These are phyloP conservation scores for Nidularia pulvinata DNA, from an alignment of 768 basidiomycete genomes.

Conservation along the genomic window DNA sequence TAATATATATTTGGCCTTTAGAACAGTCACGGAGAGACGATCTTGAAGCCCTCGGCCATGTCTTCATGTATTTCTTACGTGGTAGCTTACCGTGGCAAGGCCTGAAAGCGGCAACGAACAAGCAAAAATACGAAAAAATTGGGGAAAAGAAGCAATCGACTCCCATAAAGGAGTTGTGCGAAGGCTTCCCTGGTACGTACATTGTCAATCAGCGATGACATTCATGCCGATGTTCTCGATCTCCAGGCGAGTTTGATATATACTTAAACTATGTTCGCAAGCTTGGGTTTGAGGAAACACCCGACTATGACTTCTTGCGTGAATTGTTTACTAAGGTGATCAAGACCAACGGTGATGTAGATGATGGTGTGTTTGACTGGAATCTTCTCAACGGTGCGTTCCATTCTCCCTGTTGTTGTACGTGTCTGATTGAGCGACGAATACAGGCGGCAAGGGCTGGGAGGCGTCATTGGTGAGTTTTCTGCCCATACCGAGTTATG, in stretches of 20 bases:
- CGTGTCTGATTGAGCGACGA: neutral
- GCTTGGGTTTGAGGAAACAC: slow-evolving; percentile 98
- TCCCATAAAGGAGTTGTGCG: slow-evolving; percentile 95
- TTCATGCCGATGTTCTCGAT: neutral
- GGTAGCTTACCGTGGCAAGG: slow-evolving; percentile 99
- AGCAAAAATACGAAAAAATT: slow-evolving; percentile 99
- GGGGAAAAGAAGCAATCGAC: slow-evolving; percentile 99
- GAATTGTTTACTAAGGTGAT: slow-evolving; percentile 94
- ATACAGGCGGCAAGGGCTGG: slow-evolving; percentile 89
- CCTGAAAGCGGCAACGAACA: slow-evolving; percentile 98
- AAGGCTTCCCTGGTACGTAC: slow-evolving; percentile 83
- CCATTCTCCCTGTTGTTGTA: neutral
- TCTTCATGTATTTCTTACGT: slow-evolving; percentile 99
- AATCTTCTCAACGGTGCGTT: slow-evolving; percentile 80
- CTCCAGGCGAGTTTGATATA: slow-evolving; percentile 94
- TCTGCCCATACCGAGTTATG: too few relatives aligned
- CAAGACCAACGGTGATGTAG: slow-evolving; percentile 87
- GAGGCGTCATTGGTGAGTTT: slow-evolving; percentile 73
- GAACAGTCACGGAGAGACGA: slow-evolving; percentile 96
- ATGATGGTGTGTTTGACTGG: slow-evolving; percentile 98
- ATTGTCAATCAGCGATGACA: neutral
- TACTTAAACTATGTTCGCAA: slow-evolving; percentile 99
- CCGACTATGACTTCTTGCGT: slow-evolving; percentile 97
- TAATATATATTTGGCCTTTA: slow-evolving; percentile 19
- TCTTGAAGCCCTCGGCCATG: slow-evolving; percentile 98